Evolutionary conservation across 1,139 yeast species (phyloP), one percentile per base, ranked within the genome.

Genomic region (Suzukiozyma palmioleophila): DNA sequence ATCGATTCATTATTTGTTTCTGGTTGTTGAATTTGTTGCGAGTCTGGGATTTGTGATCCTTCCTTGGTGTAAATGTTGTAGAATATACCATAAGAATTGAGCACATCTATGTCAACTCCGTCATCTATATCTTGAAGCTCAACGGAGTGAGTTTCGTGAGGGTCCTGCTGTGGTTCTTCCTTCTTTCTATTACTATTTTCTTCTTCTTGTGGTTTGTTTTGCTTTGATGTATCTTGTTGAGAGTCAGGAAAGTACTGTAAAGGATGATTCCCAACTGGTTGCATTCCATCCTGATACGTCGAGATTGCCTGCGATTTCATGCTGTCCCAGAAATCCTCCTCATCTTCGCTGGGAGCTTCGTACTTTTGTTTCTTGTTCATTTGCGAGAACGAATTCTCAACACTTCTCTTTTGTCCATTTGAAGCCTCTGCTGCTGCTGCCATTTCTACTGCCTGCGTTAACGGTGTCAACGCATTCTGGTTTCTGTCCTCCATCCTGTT

Each of bases 301-400:
- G 31, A 28, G 15, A 28, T 28, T n/a, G 31, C 4, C 9, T 28
- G 31, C 5, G 79, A 70, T 41, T 84, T 67, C 75, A 83, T 71
- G 2, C 80, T 76, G 48, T 82, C 88, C 85, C 87, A 81, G 52
- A 81, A 82, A 54, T 81, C 88, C 27, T 63, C 69, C 40, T 66
- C 64, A 22, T 54, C 60, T 29, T 46, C 53, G 34, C 52, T 45
- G 3, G 50, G 50, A 13, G 46, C 47, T n/a, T 53, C 59, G 34
- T 41, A 39, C 34, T 34, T 47, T 25, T 41, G 45, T 31, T 43
- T 46, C 41, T 50, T 33, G 36, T 39, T 33, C 27, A 40, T 21
- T 35, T 49, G 39, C 27, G 36, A 38, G 7, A 18, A 42, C 16
- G 37, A 44, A 11, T 40, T 44, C 12, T 37, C 40, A 8, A 21